phyloP scores from a whole-genome alignment of 306 rosid genomes.

The Vigna radiata region DNA sequence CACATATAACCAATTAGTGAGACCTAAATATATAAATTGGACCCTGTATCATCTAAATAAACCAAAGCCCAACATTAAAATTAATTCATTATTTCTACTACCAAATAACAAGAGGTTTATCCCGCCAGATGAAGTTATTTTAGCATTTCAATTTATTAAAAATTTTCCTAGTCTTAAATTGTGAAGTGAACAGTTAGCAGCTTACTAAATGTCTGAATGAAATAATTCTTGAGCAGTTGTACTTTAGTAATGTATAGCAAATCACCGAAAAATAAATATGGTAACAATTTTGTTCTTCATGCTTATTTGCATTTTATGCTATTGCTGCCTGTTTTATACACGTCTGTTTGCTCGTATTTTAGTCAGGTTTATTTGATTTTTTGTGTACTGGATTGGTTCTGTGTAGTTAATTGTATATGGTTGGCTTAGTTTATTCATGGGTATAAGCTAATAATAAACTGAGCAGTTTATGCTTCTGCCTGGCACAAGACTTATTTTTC shows the following conservation, averaged over 20 bases:
- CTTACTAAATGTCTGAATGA: background rate
- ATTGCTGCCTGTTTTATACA: slow-evolving; percentile 6
- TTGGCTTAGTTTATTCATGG: slow-evolving; percentile 27
- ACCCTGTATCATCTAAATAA: background rate
- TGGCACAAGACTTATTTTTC: slow-evolving; percentile 11
- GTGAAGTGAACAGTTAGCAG: background rate
- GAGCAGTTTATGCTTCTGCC: slow-evolving; percentile 26
- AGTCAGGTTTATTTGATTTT: slow-evolving; percentile 16
- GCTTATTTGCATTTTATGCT: slow-evolving; percentile 22
- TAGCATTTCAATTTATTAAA: background rate
- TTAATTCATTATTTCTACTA: background rate
- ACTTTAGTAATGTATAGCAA: background rate
- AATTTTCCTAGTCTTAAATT: background rate
- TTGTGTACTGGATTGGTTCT: slow-evolving; percentile 24
- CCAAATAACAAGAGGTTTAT: background rate
- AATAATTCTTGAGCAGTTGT: background rate
- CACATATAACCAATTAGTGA: slow-evolving; percentile 3
- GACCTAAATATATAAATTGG: slow-evolving; percentile 24
- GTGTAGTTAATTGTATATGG: background rate
- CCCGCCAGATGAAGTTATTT: background rate
- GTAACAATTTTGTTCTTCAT: background rate
- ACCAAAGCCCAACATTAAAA: background rate
- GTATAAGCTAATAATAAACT: slow-evolving; percentile 5
- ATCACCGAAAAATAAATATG: slow-evolving; percentile 1
- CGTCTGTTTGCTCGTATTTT: slow-evolving; percentile 8